Evolutionary conservation across 768 basidiomycete genomes (phyloP).

Genomic region (Amanita subjunquillea): DNA sequence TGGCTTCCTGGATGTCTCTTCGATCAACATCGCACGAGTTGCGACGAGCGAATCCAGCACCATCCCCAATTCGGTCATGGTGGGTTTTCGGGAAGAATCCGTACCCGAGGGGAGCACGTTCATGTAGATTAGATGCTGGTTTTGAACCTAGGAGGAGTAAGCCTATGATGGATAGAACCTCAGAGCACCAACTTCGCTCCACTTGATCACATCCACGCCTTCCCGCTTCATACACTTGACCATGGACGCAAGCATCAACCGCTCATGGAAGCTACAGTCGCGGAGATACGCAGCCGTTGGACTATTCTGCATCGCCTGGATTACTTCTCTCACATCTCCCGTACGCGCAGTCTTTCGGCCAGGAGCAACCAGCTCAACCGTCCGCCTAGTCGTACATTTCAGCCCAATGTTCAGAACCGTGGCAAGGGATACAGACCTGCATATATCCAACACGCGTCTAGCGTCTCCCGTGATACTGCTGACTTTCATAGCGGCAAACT

Average conservation of each 20-base stretch:
- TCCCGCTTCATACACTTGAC: constrained; percentile 74
- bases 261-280: constrained; percentile 81
- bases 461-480: constrained; percentile 88
- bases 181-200: constrained; percentile 55
- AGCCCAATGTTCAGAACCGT: not conserved
- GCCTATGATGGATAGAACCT: not conserved
- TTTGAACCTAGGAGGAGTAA: constrained; percentile 39
- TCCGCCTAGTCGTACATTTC: constrained; percentile 38
- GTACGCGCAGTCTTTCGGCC: constrained; percentile 44
- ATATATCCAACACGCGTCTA: constrained; percentile 77
- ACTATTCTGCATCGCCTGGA: constrained; percentile 82
- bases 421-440: constrained; percentile 42
- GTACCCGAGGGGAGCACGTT: constrained; percentile 47
- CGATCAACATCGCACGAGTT: constrained; percentile 66
- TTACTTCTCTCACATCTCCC: constrained; percentile 69
- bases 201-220: constrained; percentile 82
- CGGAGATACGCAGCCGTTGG: constrained; percentile 78
- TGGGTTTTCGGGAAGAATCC: constrained; percentile 52
- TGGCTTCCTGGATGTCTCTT: constrained; percentile 42
- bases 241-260: constrained; percentile 77
- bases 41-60: constrained; percentile 72
- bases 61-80: constrained; percentile 47
- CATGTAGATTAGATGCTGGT: constrained; percentile 68
- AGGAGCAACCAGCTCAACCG: constrained; percentile 67
- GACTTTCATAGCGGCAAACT: constrained; percentile 67